Base-by-base conservation (phyloP, 495 filamentous ascomycete genomes). In the Penicillium macrosclerotiorum region DNA sequence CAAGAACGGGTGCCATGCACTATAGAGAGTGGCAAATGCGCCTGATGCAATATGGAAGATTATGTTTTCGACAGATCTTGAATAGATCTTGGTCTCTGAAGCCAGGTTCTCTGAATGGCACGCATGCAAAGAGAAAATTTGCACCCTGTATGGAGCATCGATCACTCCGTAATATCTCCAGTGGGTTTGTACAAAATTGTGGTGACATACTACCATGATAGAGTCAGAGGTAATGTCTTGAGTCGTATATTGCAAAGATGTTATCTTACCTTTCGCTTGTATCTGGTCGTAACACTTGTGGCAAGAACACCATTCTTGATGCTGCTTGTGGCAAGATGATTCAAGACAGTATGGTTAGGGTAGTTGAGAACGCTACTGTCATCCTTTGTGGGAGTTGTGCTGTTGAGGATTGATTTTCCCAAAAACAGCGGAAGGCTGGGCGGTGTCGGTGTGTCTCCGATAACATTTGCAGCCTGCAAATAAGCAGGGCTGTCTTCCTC, bases 111-210 rank as follows among this genome's bases (percentile, higher is more conserved):
- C 12, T 19, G 8, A 22, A 11, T 29, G 26, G n/a, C n/a, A n/a
- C n/a, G n/a, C n/a, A 30, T 30, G 27, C 27, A 30, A 30, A 34
- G 12, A 34, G 5, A 12, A 5, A 16, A 34, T 34, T 34, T 34
- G 31, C 31, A 34, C 13, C 14, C n/a, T 16, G 31, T 34, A 12
- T 5, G 1, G 23, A 17, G 26, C 27, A 41, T 41, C 24, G 36
- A 37, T 58, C 64, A 71, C 46, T 58, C 65, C 23, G 59, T 61
- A 31, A 69, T 65, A 55, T 74, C 58, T 26, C 69, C 68, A 18
- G 89, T 94, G 11, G 92, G 90, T 75, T 96, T 96, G 69, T 97
- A 96, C 75, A 98, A 82, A 53, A 98, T 92, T 0, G 90, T 96
- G 8, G 92, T 98, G 13, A 97, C 88, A 68, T 97, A 96, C 92